Evolutionary conservation across 163 green algal genomes (phyloP), one percentile per base, ranked within the genome.

Genomic region (Smithsoniella earleae): DNA sequence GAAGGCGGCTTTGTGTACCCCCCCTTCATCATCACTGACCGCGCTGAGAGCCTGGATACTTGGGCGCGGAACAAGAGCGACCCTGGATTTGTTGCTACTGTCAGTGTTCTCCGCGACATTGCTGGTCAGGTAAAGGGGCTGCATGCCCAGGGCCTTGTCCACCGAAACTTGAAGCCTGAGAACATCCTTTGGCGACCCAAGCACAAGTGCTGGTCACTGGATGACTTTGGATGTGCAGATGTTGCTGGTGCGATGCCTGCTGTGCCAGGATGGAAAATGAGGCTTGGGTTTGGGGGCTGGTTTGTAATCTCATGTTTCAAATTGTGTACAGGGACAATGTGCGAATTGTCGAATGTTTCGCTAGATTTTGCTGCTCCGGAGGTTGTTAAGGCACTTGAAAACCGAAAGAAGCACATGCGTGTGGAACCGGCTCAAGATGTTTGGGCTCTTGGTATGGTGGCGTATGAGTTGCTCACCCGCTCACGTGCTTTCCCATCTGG

Each of bases 121-220:
- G 58, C 58, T 36, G 58, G 58, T 33, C 58, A 69, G 58, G 58
- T 69, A 18, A 69, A 69, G 58, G 58, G 58, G 5, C 58, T 69
- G 0, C 58, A 69, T 36, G n/a, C 58, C 18, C 58, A 69, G 1
- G 58, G 58, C 0, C 58, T 69, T 36, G 58, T 69, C 30, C 58
- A 69, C 58, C 58, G 58, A n/a, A 69, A 69, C 58, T 33, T 69
- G 30, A 69, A 69, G 1, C 58, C 58, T 43, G 58, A 69, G 58
- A 69, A 31, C 58, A 69, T 69, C 58, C 58, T 69, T 33, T 69
- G 58, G 58, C 58, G 58, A 30, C 58, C 58, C 27, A 69, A 69
- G 58, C 58, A 69, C 58, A 30, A 69, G 58, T 43, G 27, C 58
- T 69, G 58, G 58, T 69, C 58, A 5, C 58, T 69, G 58, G 58